Percentiles rank a stretch among this genome's conserved stretches.
These are phyloP conservation scores for Globisporangium paddicum DNA, from an alignment of 352 stramenopile genomes.

Conservation along the genomic window DNA sequence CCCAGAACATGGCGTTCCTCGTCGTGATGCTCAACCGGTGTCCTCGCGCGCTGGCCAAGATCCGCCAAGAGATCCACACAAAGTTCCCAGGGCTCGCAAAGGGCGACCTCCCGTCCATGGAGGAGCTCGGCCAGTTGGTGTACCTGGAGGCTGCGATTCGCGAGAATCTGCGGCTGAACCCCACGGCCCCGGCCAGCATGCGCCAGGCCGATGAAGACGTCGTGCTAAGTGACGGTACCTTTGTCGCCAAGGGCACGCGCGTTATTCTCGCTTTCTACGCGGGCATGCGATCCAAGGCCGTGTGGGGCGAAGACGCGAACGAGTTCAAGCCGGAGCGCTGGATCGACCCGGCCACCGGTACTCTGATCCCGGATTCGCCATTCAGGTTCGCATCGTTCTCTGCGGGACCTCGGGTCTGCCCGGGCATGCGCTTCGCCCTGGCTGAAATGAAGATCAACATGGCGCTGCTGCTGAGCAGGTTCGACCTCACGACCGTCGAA, in stretches of 20 bases:
- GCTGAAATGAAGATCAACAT: not conserved
- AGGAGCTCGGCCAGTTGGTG: not conserved
- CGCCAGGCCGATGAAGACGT: not conserved
- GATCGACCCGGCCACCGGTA: conserved; percentile 6
- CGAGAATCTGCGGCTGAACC: not conserved
- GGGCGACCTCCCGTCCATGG: not conserved
- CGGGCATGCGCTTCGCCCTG: not conserved
- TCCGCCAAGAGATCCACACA: not conserved
- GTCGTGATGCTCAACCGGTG: not conserved
- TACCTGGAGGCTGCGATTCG: not conserved
- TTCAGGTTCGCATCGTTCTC: not conserved
- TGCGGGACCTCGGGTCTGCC: not conserved
- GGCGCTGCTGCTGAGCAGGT: not conserved
- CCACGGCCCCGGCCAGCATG: not conserved
- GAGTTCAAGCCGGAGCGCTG: conserved; percentile 34
- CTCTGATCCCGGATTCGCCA: not conserved
- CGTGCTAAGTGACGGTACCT: not conserved
- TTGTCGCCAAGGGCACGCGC: not conserved
- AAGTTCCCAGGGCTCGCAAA: not conserved
- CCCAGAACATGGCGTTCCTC: not conserved
- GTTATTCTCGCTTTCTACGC: not conserved
- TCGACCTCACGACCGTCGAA: not conserved
- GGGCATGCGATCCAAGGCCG: not conserved
- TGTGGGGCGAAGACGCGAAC: not conserved
- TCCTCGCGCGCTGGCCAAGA: not conserved